These are phyloP conservation scores for Discostella stelligeroides DNA, from an alignment of 108 stramenopile species.

Conservation along the genomic window DNA sequence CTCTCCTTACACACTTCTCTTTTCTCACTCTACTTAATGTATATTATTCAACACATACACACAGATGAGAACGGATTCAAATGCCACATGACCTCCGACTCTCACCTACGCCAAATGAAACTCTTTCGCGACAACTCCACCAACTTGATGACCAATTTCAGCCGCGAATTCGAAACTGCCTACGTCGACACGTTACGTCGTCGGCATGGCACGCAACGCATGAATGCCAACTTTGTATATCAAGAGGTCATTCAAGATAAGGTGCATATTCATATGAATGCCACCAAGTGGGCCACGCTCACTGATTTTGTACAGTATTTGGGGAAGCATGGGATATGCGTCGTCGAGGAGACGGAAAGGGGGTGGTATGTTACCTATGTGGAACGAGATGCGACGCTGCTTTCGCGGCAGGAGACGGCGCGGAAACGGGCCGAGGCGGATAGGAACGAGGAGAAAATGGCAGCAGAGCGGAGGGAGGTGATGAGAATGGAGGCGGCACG, in stretches of 20 bases:
- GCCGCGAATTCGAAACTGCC: conserved; percentile 81
- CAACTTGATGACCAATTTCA: conserved; percentile 79
- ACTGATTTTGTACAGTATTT: conserved; percentile 96
- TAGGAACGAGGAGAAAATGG: conserved; percentile 54
- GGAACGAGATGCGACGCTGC: conserved; percentile 82
- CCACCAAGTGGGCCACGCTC: conserved; percentile 95
- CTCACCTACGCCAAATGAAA: conserved; percentile 97
- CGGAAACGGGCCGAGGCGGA: conserved; percentile 63
- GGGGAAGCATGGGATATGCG: conserved; percentile 89
- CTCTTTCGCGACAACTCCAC: conserved; percentile 88
- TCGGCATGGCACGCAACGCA: conserved; percentile 90
- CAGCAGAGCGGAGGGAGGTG: conserved; percentile 55
- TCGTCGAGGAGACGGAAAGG: conserved; percentile 96
- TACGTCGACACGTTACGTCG: conserved; percentile 89
- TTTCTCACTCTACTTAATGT: too few relatives aligned
- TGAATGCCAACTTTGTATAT: conserved; percentile 97
- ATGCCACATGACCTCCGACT: conserved; percentile 95
- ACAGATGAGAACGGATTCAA: conserved; percentile 95
- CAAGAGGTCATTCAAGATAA: conserved; percentile 97
- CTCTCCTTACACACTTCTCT: not conserved
- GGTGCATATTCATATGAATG: conserved; percentile 99
- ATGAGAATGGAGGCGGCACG: conserved; percentile 78
- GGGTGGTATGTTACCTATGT: conserved; percentile 98
- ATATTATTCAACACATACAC: not conserved
- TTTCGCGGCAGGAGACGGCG: conserved; percentile 55